These are phyloP conservation scores for Aegilops tauschii DNA, from an alignment of 176 grass and related monocot genomes.

Conservation along the genomic window DNA sequence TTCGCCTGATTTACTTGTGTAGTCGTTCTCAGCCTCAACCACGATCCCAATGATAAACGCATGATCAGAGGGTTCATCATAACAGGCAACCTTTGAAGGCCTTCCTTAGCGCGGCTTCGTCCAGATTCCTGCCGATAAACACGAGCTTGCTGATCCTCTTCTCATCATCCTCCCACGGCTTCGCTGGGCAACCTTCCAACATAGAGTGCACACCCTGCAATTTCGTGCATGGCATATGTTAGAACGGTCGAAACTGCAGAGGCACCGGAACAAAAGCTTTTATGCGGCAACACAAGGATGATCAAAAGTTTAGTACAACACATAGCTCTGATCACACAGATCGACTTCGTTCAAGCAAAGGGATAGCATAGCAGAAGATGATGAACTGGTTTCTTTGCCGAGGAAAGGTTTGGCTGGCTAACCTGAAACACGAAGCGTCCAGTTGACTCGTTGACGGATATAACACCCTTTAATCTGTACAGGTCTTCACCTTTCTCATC, in stretches of 20 bases:
- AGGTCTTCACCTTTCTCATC: conserved; percentile 72
- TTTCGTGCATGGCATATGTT: not conserved
- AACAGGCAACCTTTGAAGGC: conserved; percentile 66
- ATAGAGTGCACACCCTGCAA: conserved; percentile 63
- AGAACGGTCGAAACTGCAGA: not conserved
- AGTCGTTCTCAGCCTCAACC: not conserved
- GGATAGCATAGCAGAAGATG: not conserved
- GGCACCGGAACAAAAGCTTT: not conserved
- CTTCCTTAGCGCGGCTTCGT: conserved; percentile 50
- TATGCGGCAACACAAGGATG: not conserved
- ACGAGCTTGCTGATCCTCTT: conserved; percentile 64
- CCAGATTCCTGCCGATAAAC: conserved; percentile 65
- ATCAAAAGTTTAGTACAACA: not conserved
- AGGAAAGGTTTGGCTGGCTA: not conserved
- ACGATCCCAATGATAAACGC: not conserved
- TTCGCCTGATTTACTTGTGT: not conserved
- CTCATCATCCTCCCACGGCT: conserved; percentile 58
- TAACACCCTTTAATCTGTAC: conserved; percentile 72
- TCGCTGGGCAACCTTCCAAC: conserved; percentile 68
- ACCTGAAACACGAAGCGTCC: conserved; percentile 70
- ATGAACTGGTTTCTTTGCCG: not conserved
- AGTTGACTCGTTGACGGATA: conserved; percentile 68
- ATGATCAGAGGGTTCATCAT: conserved; percentile 5
- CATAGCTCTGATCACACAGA: not conserved
- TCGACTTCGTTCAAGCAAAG: not conserved